Evolutionary conservation across 2,329 filamentous ascomycete genomes (phyloP).

Genomic region (Xylaria sp.): DNA sequence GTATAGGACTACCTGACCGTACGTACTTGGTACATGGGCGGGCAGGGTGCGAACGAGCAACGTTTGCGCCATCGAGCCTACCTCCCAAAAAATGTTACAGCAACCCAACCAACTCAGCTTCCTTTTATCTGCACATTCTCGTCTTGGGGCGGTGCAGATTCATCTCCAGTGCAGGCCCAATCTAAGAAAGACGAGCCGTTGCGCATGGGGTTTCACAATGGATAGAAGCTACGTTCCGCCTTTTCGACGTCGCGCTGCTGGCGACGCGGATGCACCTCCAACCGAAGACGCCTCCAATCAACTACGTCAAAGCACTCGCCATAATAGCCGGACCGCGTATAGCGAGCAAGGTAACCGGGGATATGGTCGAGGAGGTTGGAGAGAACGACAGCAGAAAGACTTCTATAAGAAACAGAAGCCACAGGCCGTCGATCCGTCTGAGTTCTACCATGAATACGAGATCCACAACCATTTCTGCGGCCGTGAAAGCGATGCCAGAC

Average conservation of each 20-base stretch:
- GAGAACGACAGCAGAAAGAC: constrained; percentile 24
- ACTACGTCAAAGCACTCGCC: constrained; percentile 1
- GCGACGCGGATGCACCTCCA: constrained; percentile 19
- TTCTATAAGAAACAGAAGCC: constrained; percentile 27
- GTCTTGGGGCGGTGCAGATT: neutral
- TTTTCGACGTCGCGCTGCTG: constrained; percentile 29
- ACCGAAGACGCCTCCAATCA: neutral
- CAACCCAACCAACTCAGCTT: neutral
- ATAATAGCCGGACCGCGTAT: constrained; percentile 11
- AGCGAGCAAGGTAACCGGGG: constrained; percentile 18
- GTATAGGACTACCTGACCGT: too few species aligned
- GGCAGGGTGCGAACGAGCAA: too few species aligned
- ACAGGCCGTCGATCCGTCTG: constrained; percentile 31
- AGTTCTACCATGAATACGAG: constrained; percentile 33
- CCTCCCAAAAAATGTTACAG: neutral
- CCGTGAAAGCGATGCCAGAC: neutral
- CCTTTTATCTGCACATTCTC: neutral
- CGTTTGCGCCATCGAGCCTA: constrained; percentile 14
- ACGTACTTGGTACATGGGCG: too few species aligned
- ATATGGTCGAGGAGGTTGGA: constrained; percentile 18
- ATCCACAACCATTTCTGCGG: constrained; percentile 38
- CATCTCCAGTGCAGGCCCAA: neutral
- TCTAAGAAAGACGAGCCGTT: neutral
- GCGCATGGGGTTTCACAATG: constrained; percentile 18
- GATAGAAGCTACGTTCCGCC: constrained; percentile 35